Percentiles rank a stretch among this genome's conserved stretches.
Conservation (phyloP, 768 basidiomycete genomes). For the Lactarius quietus region DNA sequence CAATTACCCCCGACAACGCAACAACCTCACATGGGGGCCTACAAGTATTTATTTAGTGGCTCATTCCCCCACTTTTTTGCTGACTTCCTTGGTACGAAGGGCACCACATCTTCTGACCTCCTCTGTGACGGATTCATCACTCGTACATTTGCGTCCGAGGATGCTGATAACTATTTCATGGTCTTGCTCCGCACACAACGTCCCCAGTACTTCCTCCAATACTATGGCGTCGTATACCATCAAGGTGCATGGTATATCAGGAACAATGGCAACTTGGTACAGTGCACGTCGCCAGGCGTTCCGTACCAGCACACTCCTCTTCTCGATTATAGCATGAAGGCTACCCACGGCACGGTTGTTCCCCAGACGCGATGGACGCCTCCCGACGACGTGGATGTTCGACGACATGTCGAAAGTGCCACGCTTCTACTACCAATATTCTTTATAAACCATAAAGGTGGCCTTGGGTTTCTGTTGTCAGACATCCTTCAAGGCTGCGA, state of each 20-base stretch:
- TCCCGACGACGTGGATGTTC: slow-evolving; percentile 3
- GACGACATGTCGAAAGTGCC: background rate
- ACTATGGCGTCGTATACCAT: background rate
- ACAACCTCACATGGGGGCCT: no score
- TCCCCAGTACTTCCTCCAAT: background rate
- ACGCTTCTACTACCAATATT: background rate
- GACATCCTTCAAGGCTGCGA: slow-evolving; percentile 5
- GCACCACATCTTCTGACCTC: background rate
- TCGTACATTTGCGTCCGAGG: background rate
- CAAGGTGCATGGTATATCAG: slow-evolving; percentile 6
- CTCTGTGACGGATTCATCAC: slow-evolving; percentile 4
- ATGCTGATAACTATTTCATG: background rate
- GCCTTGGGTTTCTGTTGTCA: background rate
- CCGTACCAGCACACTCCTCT: no score
- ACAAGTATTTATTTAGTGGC: no score
- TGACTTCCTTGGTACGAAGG: no score
- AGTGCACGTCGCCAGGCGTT: background rate
- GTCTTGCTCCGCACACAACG: slow-evolving; percentile 10
- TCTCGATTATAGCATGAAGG: background rate
- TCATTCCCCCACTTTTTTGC: no score
- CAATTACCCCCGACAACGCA: no score
- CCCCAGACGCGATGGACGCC: slow-evolving; percentile 15
- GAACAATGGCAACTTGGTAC: background rate
- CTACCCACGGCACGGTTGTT: slow-evolving; percentile 2
- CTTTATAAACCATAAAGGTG: background rate